Percentiles rank a stretch among this genome's conserved stretches.
These are phyloP conservation scores for Mycena filopes DNA, from an alignment of 768 basidiomycete genomes.

Conservation along the genomic window DNA sequence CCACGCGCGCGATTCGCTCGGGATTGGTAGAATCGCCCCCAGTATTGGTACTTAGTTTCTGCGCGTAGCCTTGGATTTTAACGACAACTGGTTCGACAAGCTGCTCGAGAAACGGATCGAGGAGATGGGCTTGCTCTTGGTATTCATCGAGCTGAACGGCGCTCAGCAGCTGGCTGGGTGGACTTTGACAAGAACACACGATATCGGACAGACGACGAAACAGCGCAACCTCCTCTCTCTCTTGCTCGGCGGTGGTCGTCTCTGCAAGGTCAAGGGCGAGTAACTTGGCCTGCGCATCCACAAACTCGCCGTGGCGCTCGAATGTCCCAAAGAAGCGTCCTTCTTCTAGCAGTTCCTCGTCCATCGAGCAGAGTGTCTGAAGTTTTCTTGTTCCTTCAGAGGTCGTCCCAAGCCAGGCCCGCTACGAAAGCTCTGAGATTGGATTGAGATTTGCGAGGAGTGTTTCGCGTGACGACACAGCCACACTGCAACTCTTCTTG, in stretches of 20 bases:
- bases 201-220: conserved; percentile 58
- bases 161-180: conserved; percentile 2
- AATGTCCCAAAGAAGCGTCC: conserved; percentile 64
- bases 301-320: conserved; percentile 70
- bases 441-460: no score
- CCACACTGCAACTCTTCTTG: neutral
- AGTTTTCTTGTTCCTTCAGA: neutral
- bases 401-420: no score
- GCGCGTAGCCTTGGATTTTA: conserved; percentile 66
- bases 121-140: conserved; percentile 91
- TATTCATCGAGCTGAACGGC: conserved; percentile 80
- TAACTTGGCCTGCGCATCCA: conserved; percentile 60
- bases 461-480: no score
- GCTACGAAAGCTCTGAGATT: no score
- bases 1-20: conserved; percentile 61
- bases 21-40: conserved; percentile 40
- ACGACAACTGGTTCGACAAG: conserved; percentile 83
- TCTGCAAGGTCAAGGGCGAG: conserved; percentile 58
- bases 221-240: conserved; percentile 51
- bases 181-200: conserved; percentile 51
- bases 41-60: conserved; percentile 45
- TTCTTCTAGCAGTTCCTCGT: conserved; percentile 54
- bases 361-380: conserved; percentile 10
- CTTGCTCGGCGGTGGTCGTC: conserved; percentile 56
- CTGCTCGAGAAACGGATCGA: conserved; percentile 88